These are phyloP conservation scores for Jacaranda mimosifolia DNA, from an alignment of 257 asterid species.

Conservation along the genomic window DNA sequence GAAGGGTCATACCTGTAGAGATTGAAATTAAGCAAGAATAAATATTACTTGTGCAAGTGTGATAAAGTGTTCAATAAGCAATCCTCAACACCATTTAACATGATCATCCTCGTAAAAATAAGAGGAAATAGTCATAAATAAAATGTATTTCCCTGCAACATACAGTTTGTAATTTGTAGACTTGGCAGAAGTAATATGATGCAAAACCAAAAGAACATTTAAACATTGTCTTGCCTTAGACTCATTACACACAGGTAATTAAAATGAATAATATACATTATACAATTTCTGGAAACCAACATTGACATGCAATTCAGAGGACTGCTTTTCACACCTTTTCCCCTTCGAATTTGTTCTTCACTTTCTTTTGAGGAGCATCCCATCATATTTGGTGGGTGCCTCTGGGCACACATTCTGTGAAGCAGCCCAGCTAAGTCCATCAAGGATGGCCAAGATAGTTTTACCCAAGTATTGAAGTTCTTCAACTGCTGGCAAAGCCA, in stretches of 20 bases:
- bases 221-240: not conserved
- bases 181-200: not conserved
- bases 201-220: not conserved
- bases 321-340: not conserved
- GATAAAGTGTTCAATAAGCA: not conserved
- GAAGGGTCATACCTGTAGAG: slow-evolving; percentile 74
- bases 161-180: not conserved
- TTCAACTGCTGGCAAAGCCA: not conserved
- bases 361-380: not conserved
- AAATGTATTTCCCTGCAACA: not conserved
- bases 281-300: not conserved
- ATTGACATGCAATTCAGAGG: not conserved
- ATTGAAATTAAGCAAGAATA: not conserved
- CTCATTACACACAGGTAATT: not conserved
- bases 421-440: no score
- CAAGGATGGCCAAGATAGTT: no score
- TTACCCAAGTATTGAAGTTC: not conserved
- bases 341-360: not conserved
- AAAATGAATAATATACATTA: no score
- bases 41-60: not conserved
- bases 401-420: no score
- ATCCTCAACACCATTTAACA: not conserved
- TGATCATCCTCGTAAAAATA: not conserved
- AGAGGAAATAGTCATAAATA: not conserved
- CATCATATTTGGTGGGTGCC: no score